phyloP scores from a whole-genome alignment of 106 monocot genomes.

The Phalaenopsis aphrodite region DNA sequence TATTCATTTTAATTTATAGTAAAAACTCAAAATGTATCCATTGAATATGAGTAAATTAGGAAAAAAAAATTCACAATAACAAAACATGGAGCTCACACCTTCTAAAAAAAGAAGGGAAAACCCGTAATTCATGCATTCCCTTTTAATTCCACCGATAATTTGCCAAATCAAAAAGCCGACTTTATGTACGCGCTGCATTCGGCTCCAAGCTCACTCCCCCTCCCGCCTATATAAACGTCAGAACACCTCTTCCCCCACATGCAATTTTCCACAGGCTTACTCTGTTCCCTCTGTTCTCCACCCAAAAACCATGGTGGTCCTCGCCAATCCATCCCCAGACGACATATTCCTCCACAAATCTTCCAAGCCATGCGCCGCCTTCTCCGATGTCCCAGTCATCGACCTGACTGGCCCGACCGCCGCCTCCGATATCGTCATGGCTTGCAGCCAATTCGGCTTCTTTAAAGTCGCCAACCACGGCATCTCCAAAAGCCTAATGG shows the following conservation, averaged over 20 bases:
- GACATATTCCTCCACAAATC: conserved; percentile 24
- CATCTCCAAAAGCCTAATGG: conserved; percentile 4
- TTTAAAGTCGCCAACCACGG: conserved; percentile 28
- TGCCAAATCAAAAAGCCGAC: no score
- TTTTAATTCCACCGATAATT: no score
- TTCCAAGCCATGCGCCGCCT: conserved; percentile 11
- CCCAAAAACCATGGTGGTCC: conserved; percentile 39
- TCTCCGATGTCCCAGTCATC: conserved; percentile 6
- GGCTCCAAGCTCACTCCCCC: neutral
- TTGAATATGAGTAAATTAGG: no score
- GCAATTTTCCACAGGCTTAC: neutral
- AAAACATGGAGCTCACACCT: no score
- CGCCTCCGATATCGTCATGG: conserved; percentile 5
- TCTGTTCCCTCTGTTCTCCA: conserved; percentile 3
- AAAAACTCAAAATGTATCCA: no score
- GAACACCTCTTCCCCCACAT: neutral
- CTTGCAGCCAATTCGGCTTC: conserved; percentile 16
- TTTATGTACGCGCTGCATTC: no score
- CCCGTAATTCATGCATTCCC: no score
- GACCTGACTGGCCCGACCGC: neutral
- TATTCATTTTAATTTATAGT: no score
- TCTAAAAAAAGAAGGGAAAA: no score
- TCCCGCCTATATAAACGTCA: neutral
- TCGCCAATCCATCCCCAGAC: conserved; percentile 22
- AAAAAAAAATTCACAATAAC: no score